Evolutionary conservation across 192 early-diverging fungal genomes (phyloP).

Genomic region (Umbelopsis vinacea): DNA sequence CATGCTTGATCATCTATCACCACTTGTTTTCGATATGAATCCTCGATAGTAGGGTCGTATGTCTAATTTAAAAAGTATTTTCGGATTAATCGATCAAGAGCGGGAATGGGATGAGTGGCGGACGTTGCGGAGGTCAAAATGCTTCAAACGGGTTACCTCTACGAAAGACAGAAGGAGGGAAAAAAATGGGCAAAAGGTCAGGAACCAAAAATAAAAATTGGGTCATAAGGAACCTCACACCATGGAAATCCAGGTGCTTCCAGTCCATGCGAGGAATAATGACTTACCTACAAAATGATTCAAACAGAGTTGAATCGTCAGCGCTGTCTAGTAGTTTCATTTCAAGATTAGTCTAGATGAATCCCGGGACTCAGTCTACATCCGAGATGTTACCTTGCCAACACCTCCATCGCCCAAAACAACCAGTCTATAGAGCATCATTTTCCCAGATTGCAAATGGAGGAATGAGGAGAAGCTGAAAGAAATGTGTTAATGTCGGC

Average conservation of each 20-base stretch:
- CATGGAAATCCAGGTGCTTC: too few species aligned
- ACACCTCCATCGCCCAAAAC: slow-evolving; percentile 93
- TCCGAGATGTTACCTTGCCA: slow-evolving; percentile 21
- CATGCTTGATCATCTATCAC: slow-evolving; percentile 95
- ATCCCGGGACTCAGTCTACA: background rate
- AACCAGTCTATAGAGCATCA: slow-evolving; percentile 46
- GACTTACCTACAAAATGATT: slow-evolving; percentile 30
- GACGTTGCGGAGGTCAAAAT: slow-evolving; percentile 7
- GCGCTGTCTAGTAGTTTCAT: slow-evolving; percentile 30
- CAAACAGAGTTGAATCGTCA: slow-evolving; percentile 36
- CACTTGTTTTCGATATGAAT: slow-evolving; percentile 96
- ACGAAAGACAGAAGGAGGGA: slow-evolving; percentile 21
- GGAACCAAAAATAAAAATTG: background rate
- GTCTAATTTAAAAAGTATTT: slow-evolving; percentile 52
- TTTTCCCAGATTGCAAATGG: slow-evolving; percentile 7
- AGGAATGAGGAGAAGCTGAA: slow-evolving; percentile 1
- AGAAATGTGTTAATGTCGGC: slow-evolving; percentile 14
- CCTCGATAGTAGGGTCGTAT: slow-evolving; percentile 98
- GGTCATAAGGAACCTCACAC: background rate
- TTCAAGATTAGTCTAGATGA: background rate
- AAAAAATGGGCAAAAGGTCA: slow-evolving; percentile 28
- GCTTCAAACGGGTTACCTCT: slow-evolving; percentile 14
- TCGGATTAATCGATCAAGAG: background rate
- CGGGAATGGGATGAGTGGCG: background rate
- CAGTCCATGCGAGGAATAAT: too few species aligned